Evolutionary conservation across 2,329 filamentous ascomycete genomes (phyloP).

Genomic region (Fusarium nematophilum): DNA sequence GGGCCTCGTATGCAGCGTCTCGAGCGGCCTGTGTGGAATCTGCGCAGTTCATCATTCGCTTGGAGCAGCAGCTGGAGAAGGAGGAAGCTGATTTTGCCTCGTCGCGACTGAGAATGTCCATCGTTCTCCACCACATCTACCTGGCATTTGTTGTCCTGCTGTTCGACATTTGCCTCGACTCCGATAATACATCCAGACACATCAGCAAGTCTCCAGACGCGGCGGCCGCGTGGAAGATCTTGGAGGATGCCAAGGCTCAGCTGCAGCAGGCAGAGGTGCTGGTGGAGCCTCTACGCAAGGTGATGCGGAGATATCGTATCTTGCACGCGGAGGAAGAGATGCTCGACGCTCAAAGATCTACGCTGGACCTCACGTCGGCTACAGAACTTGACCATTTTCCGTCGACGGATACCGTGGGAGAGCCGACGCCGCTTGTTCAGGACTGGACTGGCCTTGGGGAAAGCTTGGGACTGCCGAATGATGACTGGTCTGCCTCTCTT

Average conservation of each 20-base stretch:
- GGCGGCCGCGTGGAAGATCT: neutral
- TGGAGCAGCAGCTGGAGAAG: conserved; percentile 39
- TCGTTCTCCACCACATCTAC: conserved; percentile 44
- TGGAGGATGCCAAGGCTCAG: neutral
- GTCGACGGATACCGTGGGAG: too few relatives aligned
- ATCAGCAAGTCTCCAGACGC: neutral
- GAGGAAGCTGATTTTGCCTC: conserved; percentile 37
- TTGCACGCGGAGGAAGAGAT: too few relatives aligned
- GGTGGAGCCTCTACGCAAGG: neutral
- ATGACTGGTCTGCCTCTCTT: too few relatives aligned
- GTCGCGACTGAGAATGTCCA: conserved; percentile 38
- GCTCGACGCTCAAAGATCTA: too few relatives aligned
- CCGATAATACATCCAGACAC: conserved; percentile 4
- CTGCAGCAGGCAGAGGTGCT: neutral
- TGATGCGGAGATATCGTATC: neutral
- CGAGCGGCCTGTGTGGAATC: conserved; percentile 38
- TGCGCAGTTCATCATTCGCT: conserved; percentile 42
- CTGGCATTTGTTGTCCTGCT: conserved; percentile 45
- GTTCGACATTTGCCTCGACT: conserved; percentile 42
- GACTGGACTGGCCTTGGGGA: too few relatives aligned
- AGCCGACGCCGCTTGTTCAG: too few relatives aligned
- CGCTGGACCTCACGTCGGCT: too few relatives aligned
- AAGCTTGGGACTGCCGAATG: too few relatives aligned
- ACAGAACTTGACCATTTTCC: too few relatives aligned
- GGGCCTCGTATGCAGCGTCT: conserved; percentile 43